Evolutionary conservation across 2,329 filamentous ascomycete genomes (phyloP).

Genomic region (Phialophora expanda): DNA sequence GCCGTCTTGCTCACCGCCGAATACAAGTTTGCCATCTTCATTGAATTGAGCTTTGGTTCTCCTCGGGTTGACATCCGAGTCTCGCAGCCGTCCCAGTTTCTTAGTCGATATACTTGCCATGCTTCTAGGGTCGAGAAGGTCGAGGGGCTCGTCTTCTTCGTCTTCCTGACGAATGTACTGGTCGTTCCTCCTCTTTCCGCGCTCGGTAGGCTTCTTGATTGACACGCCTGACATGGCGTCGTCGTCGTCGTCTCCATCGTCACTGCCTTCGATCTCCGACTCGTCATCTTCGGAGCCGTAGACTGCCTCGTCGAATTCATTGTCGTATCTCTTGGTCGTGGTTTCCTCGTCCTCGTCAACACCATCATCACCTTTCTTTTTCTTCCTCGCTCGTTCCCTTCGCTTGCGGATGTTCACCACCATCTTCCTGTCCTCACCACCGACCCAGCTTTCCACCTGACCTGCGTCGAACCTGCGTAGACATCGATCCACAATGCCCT

Average conservation of each 20-base stretch:
- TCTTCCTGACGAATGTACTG: constrained; percentile 83
- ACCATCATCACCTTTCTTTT: constrained; percentile 73
- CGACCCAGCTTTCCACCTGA: constrained; percentile 76
- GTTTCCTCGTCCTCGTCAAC: constrained; percentile 57
- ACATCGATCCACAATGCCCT: constrained; percentile 95
- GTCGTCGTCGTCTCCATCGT: constrained; percentile 45
- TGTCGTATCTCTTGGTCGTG: constrained; percentile 73
- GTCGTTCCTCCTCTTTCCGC: constrained; percentile 58
- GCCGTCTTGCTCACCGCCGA: constrained; percentile 45
- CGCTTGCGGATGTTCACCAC: constrained; percentile 95
- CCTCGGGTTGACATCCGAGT: constrained; percentile 46
- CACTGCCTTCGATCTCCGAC: constrained; percentile 57
- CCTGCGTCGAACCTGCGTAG: constrained; percentile 88
- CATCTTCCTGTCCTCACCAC: constrained; percentile 74
- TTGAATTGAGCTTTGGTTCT: constrained; percentile 52
- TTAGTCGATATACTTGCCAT: constrained; percentile 80
- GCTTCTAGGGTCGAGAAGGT: constrained; percentile 85
- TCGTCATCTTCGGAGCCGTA: constrained; percentile 74
- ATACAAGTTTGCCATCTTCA: constrained; percentile 52
- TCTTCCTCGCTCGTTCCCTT: constrained; percentile 86
- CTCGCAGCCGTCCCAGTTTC: constrained; percentile 44
- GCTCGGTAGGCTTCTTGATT: constrained; percentile 43
- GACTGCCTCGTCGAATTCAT: constrained; percentile 94
- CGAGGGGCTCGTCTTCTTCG: constrained; percentile 87
- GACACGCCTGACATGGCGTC: constrained; percentile 37